Evolutionary conservation across 192 early-diverging fungal genomes (phyloP).

Genomic region (Backusella luteola): DNA sequence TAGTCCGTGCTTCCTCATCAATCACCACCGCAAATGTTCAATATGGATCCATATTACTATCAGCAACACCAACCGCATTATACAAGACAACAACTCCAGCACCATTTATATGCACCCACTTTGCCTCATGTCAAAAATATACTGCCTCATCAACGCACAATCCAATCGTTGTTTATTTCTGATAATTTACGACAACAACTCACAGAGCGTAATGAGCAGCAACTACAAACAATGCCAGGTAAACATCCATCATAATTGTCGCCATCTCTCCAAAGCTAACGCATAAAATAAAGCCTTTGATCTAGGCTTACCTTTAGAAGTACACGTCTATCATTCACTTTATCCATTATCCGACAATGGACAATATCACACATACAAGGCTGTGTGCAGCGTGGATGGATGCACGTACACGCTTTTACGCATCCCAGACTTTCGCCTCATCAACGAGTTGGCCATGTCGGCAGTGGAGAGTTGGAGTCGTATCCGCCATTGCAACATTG

Average conservation of each 20-base stretch:
- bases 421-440: constrained; percentile 75
- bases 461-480: constrained; percentile 84
- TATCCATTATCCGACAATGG: constrained; percentile 55
- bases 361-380: constrained; percentile 81
- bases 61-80: constrained; percentile 26
- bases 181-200: constrained; percentile 83
- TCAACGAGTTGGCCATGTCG: constrained; percentile 78
- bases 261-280: not conserved
- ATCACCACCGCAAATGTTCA: constrained; percentile 12
- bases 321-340: constrained; percentile 90
- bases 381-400: constrained; percentile 81
- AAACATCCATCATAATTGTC: not conserved
- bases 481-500: constrained; percentile 80
- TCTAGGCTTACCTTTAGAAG: constrained; percentile 68
- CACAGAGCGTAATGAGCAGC: constrained; percentile 62
- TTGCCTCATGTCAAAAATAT: constrained; percentile 66
- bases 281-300: constrained; percentile 40
- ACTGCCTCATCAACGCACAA: constrained; percentile 71
- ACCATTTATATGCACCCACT: constrained; percentile 76
- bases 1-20: constrained; percentile 4
- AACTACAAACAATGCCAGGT: not conserved
- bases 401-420: constrained; percentile 81
- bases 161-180: constrained; percentile 83
- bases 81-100: constrained; percentile 57
- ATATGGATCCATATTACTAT: constrained; percentile 36